phyloP scores from a whole-genome alignment of 192 early-diverging fungal genomes.

The Entomortierella beljakovae region DNA sequence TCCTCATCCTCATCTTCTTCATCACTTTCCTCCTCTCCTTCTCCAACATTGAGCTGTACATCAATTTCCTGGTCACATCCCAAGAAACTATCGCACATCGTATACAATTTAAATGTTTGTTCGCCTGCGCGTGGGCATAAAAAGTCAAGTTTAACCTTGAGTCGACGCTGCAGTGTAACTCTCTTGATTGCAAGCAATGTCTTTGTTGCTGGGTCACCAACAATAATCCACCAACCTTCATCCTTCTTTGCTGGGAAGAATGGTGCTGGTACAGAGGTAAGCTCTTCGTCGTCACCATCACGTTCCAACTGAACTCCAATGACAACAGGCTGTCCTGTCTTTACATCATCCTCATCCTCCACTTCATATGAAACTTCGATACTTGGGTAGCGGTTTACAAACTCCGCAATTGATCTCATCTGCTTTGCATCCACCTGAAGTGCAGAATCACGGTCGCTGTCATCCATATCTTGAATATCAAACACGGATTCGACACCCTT shows the following conservation, averaged over 20 bases:
- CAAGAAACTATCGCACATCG: constrained; percentile 95
- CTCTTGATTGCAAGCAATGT: constrained; percentile 91
- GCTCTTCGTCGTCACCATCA: constrained; percentile 79
- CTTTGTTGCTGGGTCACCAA: constrained; percentile 85
- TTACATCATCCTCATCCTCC: constrained; percentile 68
- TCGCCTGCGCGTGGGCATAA: constrained; percentile 72
- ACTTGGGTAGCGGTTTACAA: constrained; percentile 94
- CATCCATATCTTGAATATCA: constrained; percentile 95
- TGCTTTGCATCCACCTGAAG: constrained; percentile 72
- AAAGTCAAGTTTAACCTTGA: constrained; percentile 86
- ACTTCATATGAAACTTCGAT: constrained; percentile 85
- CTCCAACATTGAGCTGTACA: constrained; percentile 68
- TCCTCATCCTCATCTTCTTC: constrained; percentile 66
- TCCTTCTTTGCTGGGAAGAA: constrained; percentile 91
- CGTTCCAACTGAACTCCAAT: constrained; percentile 84
- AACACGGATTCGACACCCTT: constrained; percentile 88
- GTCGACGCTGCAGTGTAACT: constrained; percentile 71
- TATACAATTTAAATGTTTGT: constrained; percentile 78
- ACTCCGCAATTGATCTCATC: constrained; percentile 84
- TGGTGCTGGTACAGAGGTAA: constrained; percentile 91
- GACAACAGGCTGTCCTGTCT: constrained; percentile 72
- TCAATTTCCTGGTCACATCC: constrained; percentile 98
- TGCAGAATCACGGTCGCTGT: constrained; percentile 77
- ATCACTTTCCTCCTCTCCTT: constrained; percentile 64
- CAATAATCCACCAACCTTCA: constrained; percentile 98